Percentiles rank a stretch among this genome's conserved stretches.
These are phyloP conservation scores for Zea luxurians DNA, from an alignment of 176 grass and related monocot genomes.

Conservation along the genomic window DNA sequence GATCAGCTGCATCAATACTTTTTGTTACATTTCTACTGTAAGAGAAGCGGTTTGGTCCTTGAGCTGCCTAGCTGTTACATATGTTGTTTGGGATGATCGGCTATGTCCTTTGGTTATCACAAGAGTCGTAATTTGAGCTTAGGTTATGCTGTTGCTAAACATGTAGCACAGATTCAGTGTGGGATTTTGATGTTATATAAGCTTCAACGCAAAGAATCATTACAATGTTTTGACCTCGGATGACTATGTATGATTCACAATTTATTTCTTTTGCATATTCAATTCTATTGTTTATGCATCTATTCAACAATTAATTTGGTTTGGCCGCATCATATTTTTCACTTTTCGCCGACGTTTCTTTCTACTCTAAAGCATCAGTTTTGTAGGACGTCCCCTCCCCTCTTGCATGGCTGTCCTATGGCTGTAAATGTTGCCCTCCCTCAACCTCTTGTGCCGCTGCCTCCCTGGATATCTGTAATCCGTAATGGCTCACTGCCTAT, in stretches of 20 bases:
- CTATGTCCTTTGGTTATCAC: constrained; percentile 24
- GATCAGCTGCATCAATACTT: neutral
- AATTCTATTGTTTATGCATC: neutral
- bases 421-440: too few species aligned
- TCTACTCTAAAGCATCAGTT: too few species aligned
- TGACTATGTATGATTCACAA: neutral
- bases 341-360: too few species aligned
- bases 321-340: too few species aligned
- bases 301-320: neutral
- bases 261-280: neutral
- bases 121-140: constrained; percentile 21
- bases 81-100: constrained; percentile 8
- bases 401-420: too few species aligned
- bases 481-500: too few species aligned
- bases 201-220: neutral
- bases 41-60: neutral
- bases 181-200: neutral
- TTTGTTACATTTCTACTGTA: neutral
- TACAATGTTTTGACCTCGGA: neutral
- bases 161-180: constrained; percentile 5
- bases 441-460: too few species aligned
- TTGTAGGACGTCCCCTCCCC: too few species aligned
- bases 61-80: constrained; percentile 26
- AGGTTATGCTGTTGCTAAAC: constrained; percentile 25
- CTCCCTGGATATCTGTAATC: too few species aligned